Evolutionary conservation across 2,329 filamentous ascomycete genomes (phyloP).

Genomic region (Diplodia scrobiculata): DNA sequence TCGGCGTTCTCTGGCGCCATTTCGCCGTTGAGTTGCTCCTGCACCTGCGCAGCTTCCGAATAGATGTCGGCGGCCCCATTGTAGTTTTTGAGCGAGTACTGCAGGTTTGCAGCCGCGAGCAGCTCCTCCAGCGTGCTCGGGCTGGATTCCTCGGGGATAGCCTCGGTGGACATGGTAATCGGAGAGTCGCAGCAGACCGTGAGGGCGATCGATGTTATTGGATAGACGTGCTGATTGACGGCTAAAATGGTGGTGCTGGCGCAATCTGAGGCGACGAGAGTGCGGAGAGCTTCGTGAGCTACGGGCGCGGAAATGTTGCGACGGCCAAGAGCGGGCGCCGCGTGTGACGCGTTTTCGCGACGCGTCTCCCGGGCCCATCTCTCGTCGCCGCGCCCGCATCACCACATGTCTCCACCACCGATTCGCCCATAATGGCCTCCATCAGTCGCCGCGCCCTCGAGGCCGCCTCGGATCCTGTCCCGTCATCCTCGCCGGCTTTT

Average conservation of each 20-base stretch:
- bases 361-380: conserved; percentile 22
- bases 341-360: conserved; percentile 27
- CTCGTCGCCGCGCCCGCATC: conserved; percentile 8
- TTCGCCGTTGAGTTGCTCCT: conserved; percentile 87
- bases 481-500: conserved; percentile 88
- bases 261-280: not conserved
- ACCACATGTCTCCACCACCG: conserved; percentile 21
- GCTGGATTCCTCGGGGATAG: conserved; percentile 40
- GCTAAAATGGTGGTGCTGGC: not conserved
- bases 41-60: conserved; percentile 79
- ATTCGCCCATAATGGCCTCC: conserved; percentile 20
- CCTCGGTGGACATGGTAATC: conserved; percentile 14
- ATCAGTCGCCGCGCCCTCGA: conserved; percentile 8
- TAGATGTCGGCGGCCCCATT: conserved; percentile 81
- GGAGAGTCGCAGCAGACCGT: not conserved
- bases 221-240: not conserved
- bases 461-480: conserved; percentile 60
- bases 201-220: not conserved
- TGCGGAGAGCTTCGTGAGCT: not conserved
- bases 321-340: not conserved
- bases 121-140: conserved; percentile 74
- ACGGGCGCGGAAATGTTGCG: conserved; percentile 18
- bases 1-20: conserved; percentile 89
- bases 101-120: conserved; percentile 74
- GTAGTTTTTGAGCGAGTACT: conserved; percentile 89